Base-by-base conservation (phyloP, 257 asterid genomes). In the Pogostemon cablin region DNA sequence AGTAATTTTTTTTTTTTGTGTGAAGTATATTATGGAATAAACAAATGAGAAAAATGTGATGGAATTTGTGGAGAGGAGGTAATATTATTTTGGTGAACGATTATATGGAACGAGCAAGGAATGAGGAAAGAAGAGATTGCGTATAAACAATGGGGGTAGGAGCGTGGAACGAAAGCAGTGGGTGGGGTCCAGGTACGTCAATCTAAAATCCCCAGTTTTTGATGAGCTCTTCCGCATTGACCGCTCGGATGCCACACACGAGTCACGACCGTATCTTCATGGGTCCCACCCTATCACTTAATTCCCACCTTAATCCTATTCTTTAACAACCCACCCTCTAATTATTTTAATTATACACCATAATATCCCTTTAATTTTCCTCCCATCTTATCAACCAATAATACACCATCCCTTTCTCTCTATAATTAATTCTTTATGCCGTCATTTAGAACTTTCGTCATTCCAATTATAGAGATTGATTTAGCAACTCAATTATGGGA, bases 181-280 rank as follows among this genome's bases (percentile, higher is more conserved):
- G 39, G 53, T n/a, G 70, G 59, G 52, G 17, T 50, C 6, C 9
- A 8, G 49, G 47, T 62, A 62, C 70, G 65, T 52, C 48, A 64
- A 12, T 53, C 55, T 8, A 72, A 25, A 25, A 52, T 40, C 50
- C 62, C 67, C 43, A 32, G 38, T 9, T 68, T 37, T 40, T 40
- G 72, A 53, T 54, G 43, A 41, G 12, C 64, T 38, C 64, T 50
- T 54, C 85, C 83, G 79, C 81, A 80, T 77, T 77, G 83, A 83
- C 81, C 83, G 83, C 47, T 80, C 42, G 61, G 70, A 68, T 57
- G 73, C 73, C 56, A 52, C 68, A 63, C 78, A 71, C 77, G 32
- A 25, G 32, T 25, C 32, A 77, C 75, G 81, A 75, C 74, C 75
- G 81, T 59, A 82, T 77, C 80, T 76, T 62, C 63, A 6, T 25